Base-by-base conservation (phyloP, 2,329 filamentous ascomycete species). In the Teratosphaeria destructans region DNA sequence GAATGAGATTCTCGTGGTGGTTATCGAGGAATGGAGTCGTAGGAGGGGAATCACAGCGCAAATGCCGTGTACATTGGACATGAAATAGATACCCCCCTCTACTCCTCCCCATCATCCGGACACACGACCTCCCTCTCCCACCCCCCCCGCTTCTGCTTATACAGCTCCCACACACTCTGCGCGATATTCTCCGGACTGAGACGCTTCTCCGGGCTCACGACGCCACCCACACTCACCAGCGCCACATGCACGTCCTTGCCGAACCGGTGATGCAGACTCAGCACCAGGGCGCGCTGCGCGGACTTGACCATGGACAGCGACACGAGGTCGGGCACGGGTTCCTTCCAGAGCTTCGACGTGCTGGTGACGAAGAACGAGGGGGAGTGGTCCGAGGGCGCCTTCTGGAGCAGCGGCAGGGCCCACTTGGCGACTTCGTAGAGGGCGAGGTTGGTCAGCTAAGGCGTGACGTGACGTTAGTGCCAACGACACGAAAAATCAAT, bases 291-390 rank as follows among this genome's bases (percentile, higher is more conserved):
- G 19, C 76, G 70, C 71, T 83, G 80, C 0, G 79, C 75, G 1
- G 79, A 77, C 65, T 83, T 83, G 53, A 74, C 74, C 57, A 81
- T 70, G 2, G 77, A 80, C 5, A 82, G 69, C 0, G 77, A 78
- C 23, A 83, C 78, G 0, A 81, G 69, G 27, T 75, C 68, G 3
- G 78, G 76, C 1, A 76, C 65, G 0, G 81, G 81, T 29, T 78
- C 70, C 60, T 75, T 74, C 23, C 77, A 79, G 12, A 82, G 73
- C 53, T 74, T 67, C 5, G 64, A 70, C 27, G 76, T 78, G 68
- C 73, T 79, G 0, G 79, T 81, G 10, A 82, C 78, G 29, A 82
- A 70, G 8, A 82, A 67, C 0, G 76, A 75, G 0, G 80, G 79
- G 57, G 75, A 75, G n/a, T 67, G 57, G 49, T 72, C 68, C 0